Percentiles rank a stretch among this genome's conserved stretches.
Evolutionary conservation across 495 filamentous ascomycete genomes (phyloP).

Genomic region (Aeminium ludgeri): DNA sequence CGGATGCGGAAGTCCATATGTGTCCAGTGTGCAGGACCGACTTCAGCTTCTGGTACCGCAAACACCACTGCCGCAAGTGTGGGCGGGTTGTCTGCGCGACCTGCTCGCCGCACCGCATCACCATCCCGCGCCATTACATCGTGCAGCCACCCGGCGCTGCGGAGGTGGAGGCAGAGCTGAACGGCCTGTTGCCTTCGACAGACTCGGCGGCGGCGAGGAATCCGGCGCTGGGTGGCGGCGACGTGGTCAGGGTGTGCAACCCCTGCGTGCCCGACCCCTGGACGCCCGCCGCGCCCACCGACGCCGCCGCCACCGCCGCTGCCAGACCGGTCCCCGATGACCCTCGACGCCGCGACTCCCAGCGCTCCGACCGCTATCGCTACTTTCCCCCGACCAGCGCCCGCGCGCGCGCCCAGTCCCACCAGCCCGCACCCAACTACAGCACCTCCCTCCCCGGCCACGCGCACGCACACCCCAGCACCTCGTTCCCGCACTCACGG

Average conservation of each 20-base stretch:
- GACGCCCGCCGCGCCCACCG: too few relatives aligned
- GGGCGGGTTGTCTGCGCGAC: conserved; percentile 80
- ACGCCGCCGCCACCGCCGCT: conserved; percentile 31
- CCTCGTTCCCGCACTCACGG: neutral
- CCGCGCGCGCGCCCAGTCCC: conserved; percentile 3
- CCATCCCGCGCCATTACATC: conserved; percentile 82
- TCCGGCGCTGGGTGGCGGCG: conserved; percentile 54
- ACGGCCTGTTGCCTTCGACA: neutral
- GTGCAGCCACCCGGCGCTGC: conserved; percentile 50
- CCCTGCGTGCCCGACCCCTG: conserved; percentile 79
- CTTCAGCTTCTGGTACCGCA: conserved; percentile 76
- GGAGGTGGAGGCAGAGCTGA: conserved; percentile 10
- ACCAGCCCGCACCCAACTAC: conserved; percentile 6
- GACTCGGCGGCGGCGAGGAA: conserved; percentile 19
- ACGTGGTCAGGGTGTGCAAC: conserved; percentile 82
- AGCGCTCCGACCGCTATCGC: neutral
- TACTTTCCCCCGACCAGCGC: neutral
- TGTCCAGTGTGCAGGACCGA: conserved; percentile 67
- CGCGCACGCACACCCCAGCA: too few relatives aligned
- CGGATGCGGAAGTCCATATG: conserved; percentile 55
- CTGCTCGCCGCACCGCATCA: conserved; percentile 91
- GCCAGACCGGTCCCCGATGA: conserved; percentile 7
- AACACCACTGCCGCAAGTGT: conserved; percentile 92
- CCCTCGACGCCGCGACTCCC: neutral
- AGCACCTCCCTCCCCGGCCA: neutral